Evolutionary conservation across 192 early-diverging fungal genomes (phyloP).

Genomic region (Umbelopsis vinacea): DNA sequence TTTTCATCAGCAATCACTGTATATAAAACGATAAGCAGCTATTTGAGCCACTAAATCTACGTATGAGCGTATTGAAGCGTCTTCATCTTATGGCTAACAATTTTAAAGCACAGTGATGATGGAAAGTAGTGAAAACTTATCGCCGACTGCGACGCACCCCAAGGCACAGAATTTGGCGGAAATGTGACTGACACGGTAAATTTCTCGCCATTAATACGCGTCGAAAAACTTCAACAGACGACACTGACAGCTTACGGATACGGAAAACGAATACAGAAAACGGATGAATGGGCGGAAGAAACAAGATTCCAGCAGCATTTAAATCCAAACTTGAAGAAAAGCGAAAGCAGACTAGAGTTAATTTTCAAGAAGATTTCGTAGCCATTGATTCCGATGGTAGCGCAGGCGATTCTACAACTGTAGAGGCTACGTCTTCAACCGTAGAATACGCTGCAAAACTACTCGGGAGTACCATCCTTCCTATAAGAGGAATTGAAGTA

Average conservation of each 20-base stretch:
- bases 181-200: neutral
- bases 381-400: neutral
- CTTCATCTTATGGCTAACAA: too few species aligned
- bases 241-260: too few species aligned
- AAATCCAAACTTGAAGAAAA: slow-evolving; percentile 7
- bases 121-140: too few species aligned
- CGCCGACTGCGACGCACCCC: too few species aligned
- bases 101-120: too few species aligned
- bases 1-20: too few species aligned
- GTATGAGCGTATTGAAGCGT: too few species aligned
- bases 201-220: too few species aligned
- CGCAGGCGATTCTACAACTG: neutral
- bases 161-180: neutral
- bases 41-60: too few species aligned
- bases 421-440: neutral
- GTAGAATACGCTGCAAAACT: slow-evolving; percentile 2
- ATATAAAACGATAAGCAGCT: too few species aligned
- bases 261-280: neutral
- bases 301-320: slow-evolving; percentile 10
- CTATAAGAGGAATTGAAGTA: slow-evolving; percentile 21
- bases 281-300: slow-evolving; percentile 12
- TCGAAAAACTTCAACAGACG: too few species aligned
- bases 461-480: neutral
- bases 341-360: neutral
- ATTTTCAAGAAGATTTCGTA: neutral